Base-by-base conservation (phyloP, 129 eudicot genomes). In the Flaveria brownii region DNA sequence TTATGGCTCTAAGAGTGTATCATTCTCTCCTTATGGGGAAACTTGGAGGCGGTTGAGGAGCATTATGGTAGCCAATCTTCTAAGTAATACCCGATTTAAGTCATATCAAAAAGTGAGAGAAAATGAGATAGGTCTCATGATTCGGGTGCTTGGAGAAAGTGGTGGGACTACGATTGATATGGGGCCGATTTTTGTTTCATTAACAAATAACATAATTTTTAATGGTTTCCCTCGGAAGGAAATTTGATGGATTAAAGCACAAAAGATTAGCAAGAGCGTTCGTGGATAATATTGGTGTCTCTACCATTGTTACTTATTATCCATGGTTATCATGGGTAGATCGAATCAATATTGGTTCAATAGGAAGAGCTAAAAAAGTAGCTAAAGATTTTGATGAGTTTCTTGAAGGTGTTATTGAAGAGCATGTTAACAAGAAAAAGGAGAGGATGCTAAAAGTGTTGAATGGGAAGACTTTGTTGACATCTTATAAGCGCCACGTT, bases 381-480 rank as follows among this genome's bases (percentile, higher is more conserved):
- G 39, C 66, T 11, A 60, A 60, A 60, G 66, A 60, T 2, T 25
- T 60, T 60, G 66, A 60, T 60, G 66, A 60, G 39, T 60, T 60
- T 60, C 66, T 60, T 60, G 66, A 60, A 60, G 36, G n/a, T 20
- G 36, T 60, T 25, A 60, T 60, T 60, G 41, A 60, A 22, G 66
- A 60, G 26, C 66, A 60, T 60, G 66, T 60, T 9, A 60, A 60
- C 66, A 23, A 60, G 66, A 60, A 25, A 60, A 60, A 23, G n/a
- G 39, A 15, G 41, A 60, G 6, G n/a, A 60, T 60, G 15, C 30
- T 18, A 20, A 56, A 9, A 20, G 30, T 56, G n/a, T 3, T 61
- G 68, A 63, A 63, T 18, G 20, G 12, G 11, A 65, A 65, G 15
- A 65, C 6, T 65, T 65, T 5, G 22, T 65, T 33, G 70, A 65